Conservation (phyloP, 768 basidiomycete genomes). For the Calocybe cyanea region DNA sequence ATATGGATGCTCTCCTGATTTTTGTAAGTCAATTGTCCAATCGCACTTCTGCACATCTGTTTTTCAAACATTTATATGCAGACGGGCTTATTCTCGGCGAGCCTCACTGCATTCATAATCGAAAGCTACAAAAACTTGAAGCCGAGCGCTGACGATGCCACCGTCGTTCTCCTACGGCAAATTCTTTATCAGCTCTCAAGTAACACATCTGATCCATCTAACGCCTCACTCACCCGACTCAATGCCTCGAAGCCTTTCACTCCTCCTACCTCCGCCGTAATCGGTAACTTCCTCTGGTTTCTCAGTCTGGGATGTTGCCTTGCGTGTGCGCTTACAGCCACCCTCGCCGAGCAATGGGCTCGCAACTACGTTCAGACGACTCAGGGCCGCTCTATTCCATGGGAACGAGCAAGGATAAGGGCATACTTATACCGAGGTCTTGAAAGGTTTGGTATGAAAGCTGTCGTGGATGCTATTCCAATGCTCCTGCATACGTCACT, state of each 20-base stretch:
- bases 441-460: neutral
- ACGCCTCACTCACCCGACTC: neutral
- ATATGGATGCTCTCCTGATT: constrained; percentile 16
- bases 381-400: neutral
- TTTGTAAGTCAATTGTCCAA: constrained; percentile 13
- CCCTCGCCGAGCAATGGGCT: constrained; percentile 18
- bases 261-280: constrained; percentile 13
- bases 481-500: constrained; percentile 5
- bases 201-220: no score
- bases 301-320: constrained; percentile 23
- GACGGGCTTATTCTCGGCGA: constrained; percentile 23
- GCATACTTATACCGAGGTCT: constrained; percentile 2
- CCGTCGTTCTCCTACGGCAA: constrained; percentile 6
- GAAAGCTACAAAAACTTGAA: constrained; percentile 19
- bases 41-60: neutral
- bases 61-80: neutral
- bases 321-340: constrained; percentile 24
- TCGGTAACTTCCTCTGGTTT: constrained; percentile 23
- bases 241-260: neutral
- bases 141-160: constrained; percentile 10
- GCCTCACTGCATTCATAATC: constrained; percentile 21
- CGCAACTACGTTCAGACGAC: constrained; percentile 9
- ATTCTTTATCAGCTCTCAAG: neutral
- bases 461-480: constrained; percentile 5
- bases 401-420: constrained; percentile 8